These are phyloP conservation scores for Paramecium pentaurelia DNA, from an alignment of 73 alveolate genomes.

Conservation along the genomic window DNA sequence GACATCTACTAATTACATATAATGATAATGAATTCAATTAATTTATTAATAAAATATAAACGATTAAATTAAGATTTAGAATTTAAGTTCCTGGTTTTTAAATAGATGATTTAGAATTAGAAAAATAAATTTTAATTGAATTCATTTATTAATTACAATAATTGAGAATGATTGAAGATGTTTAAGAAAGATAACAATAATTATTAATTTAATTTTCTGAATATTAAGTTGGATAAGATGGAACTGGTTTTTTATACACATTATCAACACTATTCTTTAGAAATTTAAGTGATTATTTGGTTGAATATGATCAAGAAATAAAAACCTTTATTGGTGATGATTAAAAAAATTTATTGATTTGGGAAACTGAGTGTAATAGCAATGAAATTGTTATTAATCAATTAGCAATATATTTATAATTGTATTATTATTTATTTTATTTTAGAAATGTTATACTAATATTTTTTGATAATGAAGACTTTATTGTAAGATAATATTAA, in stretches of 20 bases:
- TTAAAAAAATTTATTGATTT: background rate
- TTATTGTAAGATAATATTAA: background rate
- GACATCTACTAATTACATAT: background rate
- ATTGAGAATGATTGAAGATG: background rate
- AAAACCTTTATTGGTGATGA: background rate
- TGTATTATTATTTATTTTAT: background rate
- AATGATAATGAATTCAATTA: background rate
- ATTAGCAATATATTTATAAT: background rate
- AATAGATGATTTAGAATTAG: background rate
- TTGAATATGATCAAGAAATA: background rate
- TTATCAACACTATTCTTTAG: background rate
- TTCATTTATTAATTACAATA: background rate
- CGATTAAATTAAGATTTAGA: background rate
- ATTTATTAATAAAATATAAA: background rate
- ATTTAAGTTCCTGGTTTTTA: background rate
- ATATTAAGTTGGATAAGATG: background rate
- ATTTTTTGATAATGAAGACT: background rate
- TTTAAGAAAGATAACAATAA: background rate
- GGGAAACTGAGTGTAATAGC: background rate
- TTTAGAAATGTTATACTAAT: background rate
- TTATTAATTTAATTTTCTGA: background rate
- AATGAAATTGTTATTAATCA: background rate
- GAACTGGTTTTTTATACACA: background rate
- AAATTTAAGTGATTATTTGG: background rate
- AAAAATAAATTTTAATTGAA: background rate